A percentile compares a stretch with the other conserved stretches of the same genome.
Conservation (phyloP, 2,329 filamentous ascomycete species). For the Fusarium napiforme region DNA sequence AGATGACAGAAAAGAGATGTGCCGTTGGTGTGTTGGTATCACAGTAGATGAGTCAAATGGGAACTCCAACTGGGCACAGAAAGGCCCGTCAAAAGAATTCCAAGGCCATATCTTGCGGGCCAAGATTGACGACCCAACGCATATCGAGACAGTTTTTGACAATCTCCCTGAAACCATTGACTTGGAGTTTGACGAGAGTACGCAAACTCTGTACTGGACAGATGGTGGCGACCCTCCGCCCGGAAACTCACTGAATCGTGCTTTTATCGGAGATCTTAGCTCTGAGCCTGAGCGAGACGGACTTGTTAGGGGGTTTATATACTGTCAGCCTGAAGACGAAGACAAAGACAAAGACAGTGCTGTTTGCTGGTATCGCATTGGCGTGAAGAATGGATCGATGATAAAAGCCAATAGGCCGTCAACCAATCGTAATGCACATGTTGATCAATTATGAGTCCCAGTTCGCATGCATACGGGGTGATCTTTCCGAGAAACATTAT, state of each 20-base stretch:
- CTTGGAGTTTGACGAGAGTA: neutral
- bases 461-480: neutral
- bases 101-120: neutral
- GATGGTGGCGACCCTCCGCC: neutral
- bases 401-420: neutral
- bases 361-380: neutral
- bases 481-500: neutral
- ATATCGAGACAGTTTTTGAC: neutral
- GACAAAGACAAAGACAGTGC: neutral
- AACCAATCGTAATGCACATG: too few species aligned
- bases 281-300: neutral
- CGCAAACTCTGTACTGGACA: neutral
- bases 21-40: neutral
- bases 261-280: neutral
- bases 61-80: slow-evolving; percentile 3
- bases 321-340: neutral
- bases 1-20: neutral
- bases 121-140: neutral
- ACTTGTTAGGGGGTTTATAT: neutral
- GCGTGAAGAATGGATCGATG: neutral
- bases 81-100: neutral
- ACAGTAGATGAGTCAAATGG: neutral
- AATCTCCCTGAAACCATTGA: neutral
- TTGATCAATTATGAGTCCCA: neutral
- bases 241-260: neutral